These are phyloP conservation scores for Dinochytrium kinnereticum DNA, from an alignment of 371 early-diverging fungal genomes.

Conservation along the genomic window DNA sequence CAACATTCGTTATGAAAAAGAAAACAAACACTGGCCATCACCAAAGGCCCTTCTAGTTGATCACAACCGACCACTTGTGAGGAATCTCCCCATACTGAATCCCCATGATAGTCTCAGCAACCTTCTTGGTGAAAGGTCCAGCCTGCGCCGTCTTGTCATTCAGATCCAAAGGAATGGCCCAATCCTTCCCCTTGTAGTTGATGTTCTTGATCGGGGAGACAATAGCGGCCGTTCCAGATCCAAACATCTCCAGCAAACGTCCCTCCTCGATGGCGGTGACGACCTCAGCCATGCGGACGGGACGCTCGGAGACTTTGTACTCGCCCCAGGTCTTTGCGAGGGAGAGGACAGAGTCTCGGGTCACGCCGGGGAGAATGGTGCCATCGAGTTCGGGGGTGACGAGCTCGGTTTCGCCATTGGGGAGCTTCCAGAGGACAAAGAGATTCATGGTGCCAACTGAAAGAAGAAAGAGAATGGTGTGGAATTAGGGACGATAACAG, in stretches of 20 bases:
- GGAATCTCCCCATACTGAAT: constrained; percentile 93
- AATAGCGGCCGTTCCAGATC: constrained; percentile 96
- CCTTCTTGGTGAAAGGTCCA: constrained; percentile 86
- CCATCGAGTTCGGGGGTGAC: constrained; percentile 95
- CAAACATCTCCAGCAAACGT: constrained; percentile 85
- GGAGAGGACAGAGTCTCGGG: constrained; percentile 90
- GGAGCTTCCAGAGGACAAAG: constrained; percentile 75
- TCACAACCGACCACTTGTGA: constrained; percentile 56
- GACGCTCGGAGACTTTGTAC: constrained; percentile 88
- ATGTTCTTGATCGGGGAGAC: constrained; percentile 91
- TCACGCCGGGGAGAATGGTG: constrained; percentile 95
- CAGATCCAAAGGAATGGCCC: constrained; percentile 89
- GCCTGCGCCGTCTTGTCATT: constrained; percentile 78
- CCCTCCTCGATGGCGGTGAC: constrained; percentile 73
- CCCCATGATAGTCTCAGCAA: constrained; percentile 87
- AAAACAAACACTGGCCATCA: not conserved
- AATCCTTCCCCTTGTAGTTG: constrained; percentile 65
- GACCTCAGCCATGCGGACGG: constrained; percentile 84
- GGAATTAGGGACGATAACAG: not conserved
- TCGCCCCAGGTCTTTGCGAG: constrained; percentile 86
- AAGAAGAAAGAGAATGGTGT: not conserved
- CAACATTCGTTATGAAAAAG: not conserved
- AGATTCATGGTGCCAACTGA: constrained; percentile 95
- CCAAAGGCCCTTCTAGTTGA: constrained; percentile 21
- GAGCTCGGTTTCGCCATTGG: constrained; percentile 82